These are phyloP conservation scores for Ceratobasidium theobromae DNA, from an alignment of 1,284 basidiomycete genomes.

Conservation along the genomic window DNA sequence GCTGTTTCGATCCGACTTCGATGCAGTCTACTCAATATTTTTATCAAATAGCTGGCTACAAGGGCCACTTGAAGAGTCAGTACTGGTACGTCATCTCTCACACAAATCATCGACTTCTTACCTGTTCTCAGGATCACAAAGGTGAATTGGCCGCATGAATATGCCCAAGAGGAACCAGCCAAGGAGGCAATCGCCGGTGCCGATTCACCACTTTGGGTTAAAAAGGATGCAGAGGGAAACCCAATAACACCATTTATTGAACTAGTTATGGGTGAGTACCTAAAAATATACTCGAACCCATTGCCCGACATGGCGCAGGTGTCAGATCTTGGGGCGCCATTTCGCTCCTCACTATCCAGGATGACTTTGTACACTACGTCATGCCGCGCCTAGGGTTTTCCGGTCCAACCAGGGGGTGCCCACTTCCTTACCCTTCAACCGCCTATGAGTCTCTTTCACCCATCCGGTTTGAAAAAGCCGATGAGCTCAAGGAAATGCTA, in stretches of 20 bases:
- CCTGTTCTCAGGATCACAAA: not conserved
- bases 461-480: not conserved
- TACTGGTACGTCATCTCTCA: not conserved
- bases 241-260: not conserved
- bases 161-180: conserved; percentile 1
- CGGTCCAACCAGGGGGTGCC: not conserved
- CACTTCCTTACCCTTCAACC: not conserved
- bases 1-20: not conserved
- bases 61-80: not conserved
- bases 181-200: conserved; percentile 4
- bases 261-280: conserved; percentile 5
- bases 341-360: not conserved
- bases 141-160: too few species aligned
- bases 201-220: not conserved
- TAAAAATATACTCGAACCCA: not conserved
- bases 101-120: too few species aligned
- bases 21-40: not conserved
- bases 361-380: not conserved
- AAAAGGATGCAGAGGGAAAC: not conserved
- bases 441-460: conserved; percentile 2
- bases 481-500: not conserved
- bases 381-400: not conserved
- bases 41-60: conserved; percentile 14
- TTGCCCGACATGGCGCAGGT: not conserved
- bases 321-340: conserved; percentile 11